A percentile compares a stretch with the other conserved stretches of the same genome.
phyloP scores from a whole-genome alignment of 2,329 filamentous ascomycete genomes.

The Stagonosporopsis cucurbitacearum region DNA sequence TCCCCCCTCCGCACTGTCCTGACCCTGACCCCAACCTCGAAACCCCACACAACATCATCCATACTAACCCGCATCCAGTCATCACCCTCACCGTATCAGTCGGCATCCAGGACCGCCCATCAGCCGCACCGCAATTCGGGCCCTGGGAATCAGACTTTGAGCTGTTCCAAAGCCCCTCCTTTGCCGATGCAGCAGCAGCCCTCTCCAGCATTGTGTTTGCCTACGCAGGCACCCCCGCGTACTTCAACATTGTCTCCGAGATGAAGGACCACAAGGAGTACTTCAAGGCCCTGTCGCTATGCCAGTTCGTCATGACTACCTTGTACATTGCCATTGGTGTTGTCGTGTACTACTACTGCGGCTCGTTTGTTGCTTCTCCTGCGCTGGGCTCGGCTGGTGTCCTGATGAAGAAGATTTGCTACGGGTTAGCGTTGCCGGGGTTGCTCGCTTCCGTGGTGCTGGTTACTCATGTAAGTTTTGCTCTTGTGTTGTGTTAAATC shows the following conservation, averaged over 20 bases:
- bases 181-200: conserved; percentile 62
- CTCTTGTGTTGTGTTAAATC: neutral
- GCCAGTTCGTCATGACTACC: conserved; percentile 64
- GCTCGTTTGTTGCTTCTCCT: conserved; percentile 67
- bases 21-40: no score
- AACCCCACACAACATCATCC: no score
- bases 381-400: conserved; percentile 66
- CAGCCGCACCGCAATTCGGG: conserved; percentile 23
- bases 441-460: conserved; percentile 13
- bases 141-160: conserved; percentile 54
- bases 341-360: conserved; percentile 67
- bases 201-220: conserved; percentile 66
- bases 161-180: conserved; percentile 60
- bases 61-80: conserved; percentile 6
- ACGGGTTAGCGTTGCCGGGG: conserved; percentile 57
- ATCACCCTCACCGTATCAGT: conserved; percentile 26
- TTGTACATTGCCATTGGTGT: conserved; percentile 65
- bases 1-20: neutral
- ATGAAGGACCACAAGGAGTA: conserved; percentile 66
- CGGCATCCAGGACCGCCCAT: conserved; percentile 25
- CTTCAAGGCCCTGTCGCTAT: conserved; percentile 65
- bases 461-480: conserved; percentile 16
- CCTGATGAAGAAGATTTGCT: conserved; percentile 66
- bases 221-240: conserved; percentile 62
- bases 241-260: conserved; percentile 69